Conservation (phyloP, 1,284 basidiomycete genomes). For the Pseudozyma hubeiensis region DNA sequence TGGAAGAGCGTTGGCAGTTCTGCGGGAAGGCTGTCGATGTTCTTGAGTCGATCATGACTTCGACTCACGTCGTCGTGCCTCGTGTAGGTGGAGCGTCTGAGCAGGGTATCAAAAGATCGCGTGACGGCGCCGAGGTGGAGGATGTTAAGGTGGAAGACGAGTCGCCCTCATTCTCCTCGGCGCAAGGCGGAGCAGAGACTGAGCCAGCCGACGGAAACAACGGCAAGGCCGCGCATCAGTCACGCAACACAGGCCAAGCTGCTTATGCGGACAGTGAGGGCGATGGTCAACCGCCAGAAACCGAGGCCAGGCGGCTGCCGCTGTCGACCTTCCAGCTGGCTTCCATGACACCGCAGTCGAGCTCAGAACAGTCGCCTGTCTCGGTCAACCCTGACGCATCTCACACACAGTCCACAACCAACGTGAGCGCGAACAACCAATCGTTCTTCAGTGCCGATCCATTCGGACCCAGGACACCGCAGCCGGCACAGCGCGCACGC, state of each 20-base stretch:
- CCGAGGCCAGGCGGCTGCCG: conserved; percentile 36
- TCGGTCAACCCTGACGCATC: conserved; percentile 10
- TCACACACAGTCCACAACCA: neutral
- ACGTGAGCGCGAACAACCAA: neutral
- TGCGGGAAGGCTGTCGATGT: conserved; percentile 50
- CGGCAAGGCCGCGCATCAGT: neutral
- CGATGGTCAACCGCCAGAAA: conserved; percentile 16
- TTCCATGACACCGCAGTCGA: conserved; percentile 25
- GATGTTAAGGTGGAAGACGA: conserved; percentile 14
- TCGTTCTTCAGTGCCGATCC: conserved; percentile 9
- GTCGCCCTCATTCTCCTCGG: neutral
- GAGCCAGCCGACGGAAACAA: neutral
- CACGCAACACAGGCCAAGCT: conserved; percentile 4
- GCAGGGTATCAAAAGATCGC: conserved; percentile 44
- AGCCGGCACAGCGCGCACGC: conserved; percentile 14
- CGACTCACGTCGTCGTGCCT: conserved; percentile 40
- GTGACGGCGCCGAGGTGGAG: conserved; percentile 20
- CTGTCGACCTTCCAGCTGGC: conserved; percentile 47
- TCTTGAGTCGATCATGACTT: conserved; percentile 45
- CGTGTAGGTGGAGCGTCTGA: conserved; percentile 7
- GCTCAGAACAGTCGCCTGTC: conserved; percentile 30
- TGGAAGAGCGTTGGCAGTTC: conserved; percentile 55
- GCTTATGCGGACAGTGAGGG: conserved; percentile 11
- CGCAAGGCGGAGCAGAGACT: neutral
- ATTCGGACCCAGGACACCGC: conserved; percentile 31